Evolutionary conservation across 306 rosid species (phyloP).

Genomic region (Vigna hirtella): DNA sequence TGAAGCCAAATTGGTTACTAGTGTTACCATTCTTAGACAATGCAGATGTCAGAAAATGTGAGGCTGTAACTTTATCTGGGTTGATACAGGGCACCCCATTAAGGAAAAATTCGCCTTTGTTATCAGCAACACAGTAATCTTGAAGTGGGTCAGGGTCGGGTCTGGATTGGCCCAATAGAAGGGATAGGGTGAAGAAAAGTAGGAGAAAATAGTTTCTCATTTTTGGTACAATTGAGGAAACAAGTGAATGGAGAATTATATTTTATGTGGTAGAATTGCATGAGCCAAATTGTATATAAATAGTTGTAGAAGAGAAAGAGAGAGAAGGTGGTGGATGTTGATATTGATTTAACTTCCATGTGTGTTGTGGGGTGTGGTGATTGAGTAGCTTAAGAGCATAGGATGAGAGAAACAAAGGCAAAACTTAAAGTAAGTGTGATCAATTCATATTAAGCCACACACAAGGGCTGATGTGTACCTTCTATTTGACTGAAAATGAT

Average conservation of each 20-base stretch:
- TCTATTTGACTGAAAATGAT: constrained; percentile 44
- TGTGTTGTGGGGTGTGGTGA: constrained; percentile 43
- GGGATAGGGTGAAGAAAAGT: constrained; percentile 38
- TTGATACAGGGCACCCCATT: constrained; percentile 75
- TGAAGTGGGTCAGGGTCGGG: constrained; percentile 76
- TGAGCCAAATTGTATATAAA: not conserved
- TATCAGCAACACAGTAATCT: constrained; percentile 79
- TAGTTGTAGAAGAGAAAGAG: not conserved
- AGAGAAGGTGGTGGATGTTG: constrained; percentile 44
- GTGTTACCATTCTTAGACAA: constrained; percentile 60
- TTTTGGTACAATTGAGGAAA: not conserved
- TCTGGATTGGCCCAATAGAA: constrained; percentile 40
- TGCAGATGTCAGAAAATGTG: constrained; percentile 65
- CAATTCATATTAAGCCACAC: constrained; percentile 49
- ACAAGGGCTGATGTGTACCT: constrained; percentile 39
- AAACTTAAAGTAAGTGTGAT: constrained; percentile 42
- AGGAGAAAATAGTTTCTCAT: constrained; percentile 52
- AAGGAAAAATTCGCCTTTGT: constrained; percentile 35
- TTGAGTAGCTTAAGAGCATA: constrained; percentile 85
- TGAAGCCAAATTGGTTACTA: constrained; percentile 52
- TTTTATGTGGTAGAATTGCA: not conserved
- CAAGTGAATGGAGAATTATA: not conserved
- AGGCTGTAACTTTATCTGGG: constrained; percentile 52
- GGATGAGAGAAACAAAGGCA: constrained; percentile 57
- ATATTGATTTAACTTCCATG: constrained; percentile 28